These are phyloP conservation scores for Clavariopsis aquatica DNA, from an alignment of 495 filamentous ascomycete species.

Conservation along the genomic window DNA sequence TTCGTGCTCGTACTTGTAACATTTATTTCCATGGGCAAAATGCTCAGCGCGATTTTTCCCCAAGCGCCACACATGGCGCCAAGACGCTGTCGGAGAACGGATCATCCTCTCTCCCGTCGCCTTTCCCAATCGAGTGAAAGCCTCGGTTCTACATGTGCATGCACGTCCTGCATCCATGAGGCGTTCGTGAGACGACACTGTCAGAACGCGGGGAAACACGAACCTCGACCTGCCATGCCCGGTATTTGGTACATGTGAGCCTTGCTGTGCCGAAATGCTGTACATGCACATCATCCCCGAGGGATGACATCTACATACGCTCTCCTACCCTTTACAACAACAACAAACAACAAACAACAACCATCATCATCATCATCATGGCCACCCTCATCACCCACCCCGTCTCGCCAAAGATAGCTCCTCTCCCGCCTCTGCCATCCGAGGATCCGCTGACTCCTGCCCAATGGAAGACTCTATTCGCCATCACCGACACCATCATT, in stretches of 20 bases:
- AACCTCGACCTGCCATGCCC: background rate
- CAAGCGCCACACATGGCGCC: background rate
- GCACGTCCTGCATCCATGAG: background rate
- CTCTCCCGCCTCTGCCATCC: slow-evolving; percentile 38
- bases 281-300: background rate
- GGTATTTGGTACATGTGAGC: background rate
- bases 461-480: slow-evolving; percentile 45
- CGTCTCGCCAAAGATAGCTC: slow-evolving; percentile 34
- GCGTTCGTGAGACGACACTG: background rate
- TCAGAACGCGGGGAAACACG: background rate
- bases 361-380: too few species aligned
- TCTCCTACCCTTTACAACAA: too few species aligned
- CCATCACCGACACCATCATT: slow-evolving; percentile 44
- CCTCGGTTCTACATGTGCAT: background rate
- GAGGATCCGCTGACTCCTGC: slow-evolving; percentile 40
- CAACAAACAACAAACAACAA: too few species aligned
- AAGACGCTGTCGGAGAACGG: background rate
- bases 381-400: slow-evolving; percentile 12
- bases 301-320: background rate
- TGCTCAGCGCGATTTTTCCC: too few species aligned
- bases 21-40: too few species aligned
- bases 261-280: background rate
- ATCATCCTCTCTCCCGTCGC: background rate
- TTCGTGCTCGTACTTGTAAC: too few species aligned
- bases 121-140: background rate